phyloP scores from a whole-genome alignment of 352 stramenopile species.

The Phytophthora capsici region DNA sequence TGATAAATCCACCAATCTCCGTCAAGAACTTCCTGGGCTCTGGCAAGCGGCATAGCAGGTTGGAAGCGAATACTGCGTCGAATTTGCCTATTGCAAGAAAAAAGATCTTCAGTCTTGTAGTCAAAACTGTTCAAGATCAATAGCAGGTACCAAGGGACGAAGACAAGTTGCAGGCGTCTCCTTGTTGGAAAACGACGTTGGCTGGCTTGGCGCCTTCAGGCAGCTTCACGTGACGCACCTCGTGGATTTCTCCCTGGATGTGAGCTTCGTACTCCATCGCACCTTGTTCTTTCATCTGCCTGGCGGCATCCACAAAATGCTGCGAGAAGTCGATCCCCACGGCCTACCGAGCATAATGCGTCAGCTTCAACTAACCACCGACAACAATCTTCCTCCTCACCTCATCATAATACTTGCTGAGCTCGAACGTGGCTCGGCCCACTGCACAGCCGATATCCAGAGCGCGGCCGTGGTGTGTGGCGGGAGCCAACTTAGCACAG shows the following conservation, averaged over 20 bases:
- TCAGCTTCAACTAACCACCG: slow-evolving; percentile 1
- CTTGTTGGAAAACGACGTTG: slow-evolving; percentile 91
- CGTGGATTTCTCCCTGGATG: slow-evolving; percentile 89
- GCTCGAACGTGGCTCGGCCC: slow-evolving; percentile 93
- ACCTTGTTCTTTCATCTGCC: slow-evolving; percentile 85
- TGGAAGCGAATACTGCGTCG: slow-evolving; percentile 95
- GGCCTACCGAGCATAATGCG: slow-evolving; percentile 41
- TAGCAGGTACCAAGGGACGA: slow-evolving; percentile 69
- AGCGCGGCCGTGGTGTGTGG: slow-evolving; percentile 69
- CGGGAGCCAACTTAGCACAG: slow-evolving; percentile 62
- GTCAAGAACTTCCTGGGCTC: slow-evolving; percentile 92
- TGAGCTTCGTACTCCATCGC: slow-evolving; percentile 87
- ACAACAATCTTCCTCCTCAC: slow-evolving; percentile 29
- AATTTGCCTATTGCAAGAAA: slow-evolving; percentile 74
- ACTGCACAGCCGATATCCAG: slow-evolving; percentile 96
- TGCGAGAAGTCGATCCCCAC: slow-evolving; percentile 95
- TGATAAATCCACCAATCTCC: slow-evolving; percentile 87
- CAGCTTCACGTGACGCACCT: slow-evolving; percentile 65
- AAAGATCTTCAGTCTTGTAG: no score
- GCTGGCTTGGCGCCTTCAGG: slow-evolving; percentile 62
- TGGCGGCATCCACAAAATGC: slow-evolving; percentile 89
- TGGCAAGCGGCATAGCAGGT: slow-evolving; percentile 96
- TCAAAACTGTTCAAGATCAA: no score
- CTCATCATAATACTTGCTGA: slow-evolving; percentile 93
- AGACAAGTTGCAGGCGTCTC: slow-evolving; percentile 93